Evolutionary conservation across 371 early-diverging fungal species (phyloP), one percentile per base, ranked within the genome.

Genomic region (Apophysomyces trapeziformis): DNA sequence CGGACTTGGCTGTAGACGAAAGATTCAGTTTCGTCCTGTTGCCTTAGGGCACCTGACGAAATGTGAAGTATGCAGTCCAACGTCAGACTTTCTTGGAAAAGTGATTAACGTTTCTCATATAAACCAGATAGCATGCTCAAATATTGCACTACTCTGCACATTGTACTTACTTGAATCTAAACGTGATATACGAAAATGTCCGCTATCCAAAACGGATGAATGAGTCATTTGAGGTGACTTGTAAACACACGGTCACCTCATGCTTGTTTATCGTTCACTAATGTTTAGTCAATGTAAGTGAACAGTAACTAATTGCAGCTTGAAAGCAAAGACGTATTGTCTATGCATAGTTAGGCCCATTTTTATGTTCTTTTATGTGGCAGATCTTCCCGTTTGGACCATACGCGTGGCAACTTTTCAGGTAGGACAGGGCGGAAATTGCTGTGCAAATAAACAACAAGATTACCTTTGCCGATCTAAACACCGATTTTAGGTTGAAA

Each of bases 391-490:
- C n/a, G 8, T 2, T 9, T 18, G 9, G 9, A 9, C 21, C n/a
- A 7, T 26, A 21, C 54, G 54, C 54, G 21, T 50, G 54, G 54
- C 54, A 50, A 50, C 16, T n/a, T 50, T 9, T 5, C 41, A 41
- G 41, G 41, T 41, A 41, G 41, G 41, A 41, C 41, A 41, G 13
- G 41, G 41, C 41, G 13, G 11, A 5, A 4, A 5, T 41, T 41
- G 41, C 13, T 41, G 11, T 13, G 41, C 41, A 11, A 41, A 13
- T 2, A 41, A 18, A 45, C 46, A 45, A 13, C 16, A 50, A 50
- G 54, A 50, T 50, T 50, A 50, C 54, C 54, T 50, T 50, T 50
- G 21, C 54, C 54, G 54, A 50, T 50, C 54, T 50, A 50, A 50
- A 50, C 54, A 8, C 54, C 54, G 54, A n/a, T 11, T 8, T 41